A percentile compares a stretch with the other conserved stretches of the same genome.
These are phyloP conservation scores for Pyrenophora graminea DNA, from an alignment of 2,329 filamentous ascomycete genomes.

Conservation along the genomic window DNA sequence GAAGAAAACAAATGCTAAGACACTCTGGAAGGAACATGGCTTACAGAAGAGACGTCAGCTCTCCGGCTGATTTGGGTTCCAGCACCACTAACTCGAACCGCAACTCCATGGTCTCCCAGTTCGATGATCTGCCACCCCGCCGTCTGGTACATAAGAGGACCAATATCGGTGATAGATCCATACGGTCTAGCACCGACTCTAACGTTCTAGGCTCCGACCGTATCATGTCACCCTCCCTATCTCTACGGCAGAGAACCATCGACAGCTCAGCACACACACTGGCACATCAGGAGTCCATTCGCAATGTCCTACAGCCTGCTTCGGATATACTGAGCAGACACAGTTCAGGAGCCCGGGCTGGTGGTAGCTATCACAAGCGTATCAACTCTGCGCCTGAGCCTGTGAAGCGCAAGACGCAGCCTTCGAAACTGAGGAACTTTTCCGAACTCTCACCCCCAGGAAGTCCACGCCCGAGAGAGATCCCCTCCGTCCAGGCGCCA, in stretches of 20 bases:
- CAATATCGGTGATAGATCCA: slow-evolving; percentile 53
- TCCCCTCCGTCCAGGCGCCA: slow-evolving; percentile 13
- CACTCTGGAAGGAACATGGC: slow-evolving; percentile 60
- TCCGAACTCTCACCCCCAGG: slow-evolving; percentile 28
- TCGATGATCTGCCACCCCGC: slow-evolving; percentile 50
- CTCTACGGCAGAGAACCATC: slow-evolving; percentile 32
- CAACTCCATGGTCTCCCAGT: slow-evolving; percentile 48
- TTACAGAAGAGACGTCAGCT: slow-evolving; percentile 50
- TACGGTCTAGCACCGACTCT: slow-evolving; percentile 38
- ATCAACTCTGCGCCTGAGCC: slow-evolving; percentile 43
- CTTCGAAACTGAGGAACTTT: slow-evolving; percentile 22
- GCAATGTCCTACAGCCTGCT: slow-evolving; percentile 40
- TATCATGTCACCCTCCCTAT: slow-evolving; percentile 34
- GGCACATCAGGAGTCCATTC: slow-evolving; percentile 39
- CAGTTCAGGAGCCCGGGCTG: slow-evolving; percentile 26
- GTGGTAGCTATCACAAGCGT: slow-evolving; percentile 32
- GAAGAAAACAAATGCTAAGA: slow-evolving; percentile 52
- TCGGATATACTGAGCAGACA: slow-evolving; percentile 41
- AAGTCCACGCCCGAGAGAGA: slow-evolving; percentile 21
- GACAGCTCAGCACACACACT: slow-evolving; percentile 38
- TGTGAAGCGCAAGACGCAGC: slow-evolving; percentile 10
- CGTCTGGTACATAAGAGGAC: slow-evolving; percentile 57
- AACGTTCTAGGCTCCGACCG: slow-evolving; percentile 28
- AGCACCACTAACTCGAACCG: slow-evolving; percentile 50
- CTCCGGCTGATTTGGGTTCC: slow-evolving; percentile 47